Evolutionary conservation across 495 filamentous ascomycete species (phyloP), one percentile per base, ranked within the genome.

Genomic region (Neurospora sublineolata): DNA sequence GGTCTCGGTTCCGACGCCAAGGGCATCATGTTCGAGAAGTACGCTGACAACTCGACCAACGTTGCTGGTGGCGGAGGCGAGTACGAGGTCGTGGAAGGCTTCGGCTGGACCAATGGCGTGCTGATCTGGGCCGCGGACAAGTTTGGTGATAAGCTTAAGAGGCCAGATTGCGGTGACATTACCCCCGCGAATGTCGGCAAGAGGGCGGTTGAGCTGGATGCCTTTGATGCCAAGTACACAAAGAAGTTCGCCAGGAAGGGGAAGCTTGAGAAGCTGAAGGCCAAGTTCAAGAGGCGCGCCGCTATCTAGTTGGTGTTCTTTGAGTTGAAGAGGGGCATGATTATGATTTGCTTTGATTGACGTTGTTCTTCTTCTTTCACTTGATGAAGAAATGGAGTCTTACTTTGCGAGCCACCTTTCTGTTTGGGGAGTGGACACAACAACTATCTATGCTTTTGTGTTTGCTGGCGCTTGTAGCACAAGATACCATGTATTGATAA

Each of bases 11-110:
- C 77, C 5, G 73, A 74, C 8, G 77, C 80, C 11, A 71, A 64
- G 27, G 84, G 84, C 12, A 82, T 79, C 72, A 85, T 86, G 79
- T 86, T 86, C 71, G 84, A 86, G 74, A 86, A 86, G 77, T 86
- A 86, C 72, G 75, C 77, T 33, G 83, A 85, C 72, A 80, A 79
- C 36, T 72, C 82, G 46, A 84, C 81, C 36, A 84, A 84, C 68
- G 82, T 80, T 6, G 84, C 83, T 18, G 84, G 84, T 44, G 74
- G 82, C 36, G 84, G 84, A 12, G 84, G 84, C 72, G 84, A 86
- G 77, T 86, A 86, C 69, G 77, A 79, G 69, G 84, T 86, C 16
- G 84, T 86, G 7, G 83, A 86, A 77, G 84, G 84, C 27, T 86
- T 86, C 69, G 84, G 84, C 10, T 86, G 84, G 84, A 83, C 82